Evolutionary conservation across 2,329 filamentous ascomycete genomes (phyloP), one percentile per base, ranked within the genome.

Genomic region (Orbilia brochopaga): DNA sequence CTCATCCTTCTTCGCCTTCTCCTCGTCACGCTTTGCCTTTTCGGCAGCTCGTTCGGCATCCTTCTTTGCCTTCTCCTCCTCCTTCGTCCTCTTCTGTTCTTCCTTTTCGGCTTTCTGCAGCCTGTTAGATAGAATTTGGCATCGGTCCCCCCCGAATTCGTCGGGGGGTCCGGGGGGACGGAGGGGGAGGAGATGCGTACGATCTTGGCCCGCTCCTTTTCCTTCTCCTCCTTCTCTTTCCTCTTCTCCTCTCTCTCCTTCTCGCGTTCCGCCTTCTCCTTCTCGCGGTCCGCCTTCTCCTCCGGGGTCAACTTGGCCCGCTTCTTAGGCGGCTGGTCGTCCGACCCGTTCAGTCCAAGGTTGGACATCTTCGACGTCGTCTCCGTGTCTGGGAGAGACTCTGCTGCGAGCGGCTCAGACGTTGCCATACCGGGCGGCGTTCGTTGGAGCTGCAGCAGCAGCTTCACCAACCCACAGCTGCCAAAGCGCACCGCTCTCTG

Each of bases 1-100:
- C 58, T 80, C 81, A 35, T 81, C 80, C 55, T 82, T 83, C 69
- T 83, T 81, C 60, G 80, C 79, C 69, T 79, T 81, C 74, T 83
- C 81, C 58, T 81, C 80, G 69, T 83, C 82, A 48, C 78, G 78
- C 0, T 75, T 77, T 0, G 73, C 75, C 62, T 76, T 78, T 57
- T 79, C 79, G 23, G 50, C 67, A 15, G 55, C 59, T 27, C 54
- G 63, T 53, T 72, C 67, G 6, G 56, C 79, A n/a, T 82, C 80
- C 66, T 80, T 81, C 44, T 79, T 78, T 48, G 79, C 79, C 69
- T 80, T 82, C 59, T 82, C 81, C 67, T 82, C 80, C 27, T 82
- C 80, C 67, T 79, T 80, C 32, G 74, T 44, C 46, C 74, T 56
- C 77, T 79, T 74, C 78, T 78, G 76, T 15, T 75, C 75, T 46